These are phyloP conservation scores for Dendrobium chrysotoxum DNA, from an alignment of 106 monocot species.

Conservation along the genomic window DNA sequence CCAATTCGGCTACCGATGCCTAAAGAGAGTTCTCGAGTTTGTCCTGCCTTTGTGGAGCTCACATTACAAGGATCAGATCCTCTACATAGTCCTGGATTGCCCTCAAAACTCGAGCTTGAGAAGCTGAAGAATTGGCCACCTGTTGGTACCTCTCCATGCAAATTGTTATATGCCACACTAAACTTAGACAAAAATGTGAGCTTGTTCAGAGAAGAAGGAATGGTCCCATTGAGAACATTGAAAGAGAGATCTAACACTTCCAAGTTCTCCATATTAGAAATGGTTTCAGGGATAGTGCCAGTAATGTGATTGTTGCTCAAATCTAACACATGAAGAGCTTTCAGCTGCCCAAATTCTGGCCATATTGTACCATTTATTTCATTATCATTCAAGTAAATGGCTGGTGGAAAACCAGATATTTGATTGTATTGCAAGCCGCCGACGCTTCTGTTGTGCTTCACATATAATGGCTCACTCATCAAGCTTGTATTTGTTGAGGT, in stretches of 20 bases:
- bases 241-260: slow-evolving; percentile 57
- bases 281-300: slow-evolving; percentile 45
- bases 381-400: slow-evolving; percentile 52
- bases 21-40: slow-evolving; percentile 11
- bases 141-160: slow-evolving; percentile 42
- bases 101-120: slow-evolving; percentile 61
- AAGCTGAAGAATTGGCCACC: slow-evolving; percentile 69
- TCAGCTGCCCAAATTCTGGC: slow-evolving; percentile 60
- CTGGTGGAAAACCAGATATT: slow-evolving; percentile 58
- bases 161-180: slow-evolving; percentile 51
- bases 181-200: slow-evolving; percentile 78
- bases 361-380: slow-evolving; percentile 48
- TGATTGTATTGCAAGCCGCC: slow-evolving; percentile 64
- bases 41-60: slow-evolving; percentile 1
- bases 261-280: slow-evolving; percentile 57
- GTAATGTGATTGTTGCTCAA: slow-evolving; percentile 50
- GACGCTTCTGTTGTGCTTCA: slow-evolving; percentile 43
- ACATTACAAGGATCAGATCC: slow-evolving; percentile 21
- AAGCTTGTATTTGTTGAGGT: background rate
- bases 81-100: slow-evolving; percentile 56
- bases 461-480: slow-evolving; percentile 40
- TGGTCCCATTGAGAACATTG: slow-evolving; percentile 49
- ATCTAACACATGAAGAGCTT: slow-evolving; percentile 68
- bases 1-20: slow-evolving; percentile 15
- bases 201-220: slow-evolving; percentile 49